phyloP scores from a whole-genome alignment of 1,139 yeast species.

The Magnusiomyces fungicola region DNA sequence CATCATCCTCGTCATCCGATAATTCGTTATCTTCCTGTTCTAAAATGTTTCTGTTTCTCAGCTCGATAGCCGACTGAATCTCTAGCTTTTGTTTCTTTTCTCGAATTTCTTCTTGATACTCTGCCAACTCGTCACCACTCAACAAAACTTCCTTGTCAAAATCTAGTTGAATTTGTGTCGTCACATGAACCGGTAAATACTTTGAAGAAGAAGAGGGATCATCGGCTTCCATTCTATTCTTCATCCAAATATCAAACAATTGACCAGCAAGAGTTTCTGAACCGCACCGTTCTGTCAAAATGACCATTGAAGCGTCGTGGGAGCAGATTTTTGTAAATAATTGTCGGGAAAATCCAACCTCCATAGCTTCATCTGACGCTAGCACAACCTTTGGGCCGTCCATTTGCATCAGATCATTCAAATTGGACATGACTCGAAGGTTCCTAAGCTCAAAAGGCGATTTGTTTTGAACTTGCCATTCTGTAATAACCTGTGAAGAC shows the following conservation, averaged over 20 bases:
- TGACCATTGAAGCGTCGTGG: conserved; percentile 58
- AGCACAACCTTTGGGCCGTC: conserved; percentile 75
- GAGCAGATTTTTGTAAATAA: conserved; percentile 54
- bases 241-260: conserved; percentile 53
- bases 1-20: conserved; percentile 30
- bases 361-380: conserved; percentile 66
- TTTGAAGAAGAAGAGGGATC: conserved; percentile 8
- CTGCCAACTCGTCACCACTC: conserved; percentile 32
- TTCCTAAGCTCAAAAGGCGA: conserved; percentile 58
- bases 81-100: conserved; percentile 41
- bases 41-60: conserved; percentile 48
- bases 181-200: conserved; percentile 16
- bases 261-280: conserved; percentile 37
- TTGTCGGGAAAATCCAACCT: conserved; percentile 55
- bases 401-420: conserved; percentile 48
- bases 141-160: conserved; percentile 26
- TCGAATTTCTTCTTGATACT: conserved; percentile 26
- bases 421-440: conserved; percentile 48
- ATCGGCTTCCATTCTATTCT: conserved; percentile 11
- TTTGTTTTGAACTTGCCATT: conserved; percentile 68
- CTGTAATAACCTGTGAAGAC: conserved; percentile 70
- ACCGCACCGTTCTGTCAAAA: conserved; percentile 58
- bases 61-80: conserved; percentile 48
- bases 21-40: conserved; percentile 37
- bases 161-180: conserved; percentile 22